A percentile compares a stretch with the other conserved stretches of the same genome.
These are phyloP conservation scores for Penicillium sp. DNA, from an alignment of 2,329 filamentous ascomycete genomes.

Conservation along the genomic window DNA sequence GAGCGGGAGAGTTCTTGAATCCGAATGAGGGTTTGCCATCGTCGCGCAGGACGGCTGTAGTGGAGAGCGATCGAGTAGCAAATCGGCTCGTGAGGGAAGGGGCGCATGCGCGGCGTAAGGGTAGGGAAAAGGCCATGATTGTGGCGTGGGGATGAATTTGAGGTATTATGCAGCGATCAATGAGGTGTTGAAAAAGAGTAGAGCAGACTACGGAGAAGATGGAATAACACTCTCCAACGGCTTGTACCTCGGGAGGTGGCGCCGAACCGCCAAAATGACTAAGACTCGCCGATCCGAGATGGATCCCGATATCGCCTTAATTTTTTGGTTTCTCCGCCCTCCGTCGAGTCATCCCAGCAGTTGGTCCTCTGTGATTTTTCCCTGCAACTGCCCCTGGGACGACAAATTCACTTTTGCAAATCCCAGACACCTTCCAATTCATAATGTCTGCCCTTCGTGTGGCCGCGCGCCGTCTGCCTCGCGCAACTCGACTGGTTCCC, in stretches of 20 bases:
- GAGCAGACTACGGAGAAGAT: not conserved
- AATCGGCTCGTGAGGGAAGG: constrained; percentile 43
- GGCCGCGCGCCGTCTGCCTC: constrained; percentile 39
- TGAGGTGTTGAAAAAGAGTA: not conserved
- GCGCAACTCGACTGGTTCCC: constrained; percentile 32
- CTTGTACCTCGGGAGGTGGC: constrained; percentile 13
- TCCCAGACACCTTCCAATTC: constrained; percentile 4
- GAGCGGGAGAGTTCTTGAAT: constrained; percentile 61
- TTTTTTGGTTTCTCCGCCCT: constrained; percentile 22
- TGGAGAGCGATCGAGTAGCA: constrained; percentile 31
- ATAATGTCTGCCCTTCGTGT: constrained; percentile 38
- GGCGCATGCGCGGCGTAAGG: constrained; percentile 40
- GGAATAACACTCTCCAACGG: not conserved
- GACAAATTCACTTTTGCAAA: constrained; percentile 2
- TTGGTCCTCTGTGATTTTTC: constrained; percentile 2
- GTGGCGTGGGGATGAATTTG: constrained; percentile 6
- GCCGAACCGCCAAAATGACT: constrained; percentile 14
- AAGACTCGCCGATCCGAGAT: constrained; percentile 20
- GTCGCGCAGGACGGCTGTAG: constrained; percentile 24
- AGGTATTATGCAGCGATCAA: not conserved
- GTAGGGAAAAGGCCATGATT: constrained; percentile 24
- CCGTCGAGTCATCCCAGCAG: constrained; percentile 6
- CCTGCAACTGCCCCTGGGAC: not conserved
- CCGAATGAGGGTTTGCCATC: constrained; percentile 34
- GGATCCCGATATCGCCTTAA: constrained; percentile 27